These are phyloP conservation scores for Tulasnella calospora DNA, from an alignment of 768 basidiomycete species.

Conservation along the genomic window DNA sequence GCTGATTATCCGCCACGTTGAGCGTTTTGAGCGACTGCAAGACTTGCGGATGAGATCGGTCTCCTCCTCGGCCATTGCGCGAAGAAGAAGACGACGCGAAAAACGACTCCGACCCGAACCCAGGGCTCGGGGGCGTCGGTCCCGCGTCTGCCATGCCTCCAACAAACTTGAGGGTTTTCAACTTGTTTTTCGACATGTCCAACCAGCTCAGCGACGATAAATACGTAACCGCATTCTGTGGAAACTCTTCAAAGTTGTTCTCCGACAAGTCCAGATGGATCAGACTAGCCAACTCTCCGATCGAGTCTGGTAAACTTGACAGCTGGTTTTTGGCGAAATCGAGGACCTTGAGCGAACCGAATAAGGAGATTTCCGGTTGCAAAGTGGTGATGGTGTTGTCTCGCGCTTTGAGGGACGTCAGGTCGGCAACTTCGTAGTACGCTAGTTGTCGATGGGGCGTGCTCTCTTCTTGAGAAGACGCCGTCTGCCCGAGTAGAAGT, in stretches of 20 bases:
- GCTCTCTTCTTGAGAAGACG: constrained; percentile 53
- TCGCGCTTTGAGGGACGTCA: constrained; percentile 69
- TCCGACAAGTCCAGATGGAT: constrained; percentile 68
- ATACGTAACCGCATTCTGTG: constrained; percentile 57
- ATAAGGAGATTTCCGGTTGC: constrained; percentile 76
- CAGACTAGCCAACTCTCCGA: constrained; percentile 63
- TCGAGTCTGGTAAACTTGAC: constrained; percentile 53
- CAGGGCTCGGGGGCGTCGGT: background rate
- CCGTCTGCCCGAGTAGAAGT: constrained; percentile 42
- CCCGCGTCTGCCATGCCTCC: background rate
- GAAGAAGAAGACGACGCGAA: background rate
- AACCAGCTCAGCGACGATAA: constrained; percentile 59
- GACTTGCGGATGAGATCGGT: background rate
- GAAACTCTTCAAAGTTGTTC: constrained; percentile 60
- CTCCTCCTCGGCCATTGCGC: background rate
- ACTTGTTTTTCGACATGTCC: constrained; percentile 62
- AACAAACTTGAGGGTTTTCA: constrained; percentile 35
- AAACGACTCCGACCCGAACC: constrained; percentile 9
- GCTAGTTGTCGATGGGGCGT: constrained; percentile 49
- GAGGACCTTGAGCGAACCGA: constrained; percentile 72
- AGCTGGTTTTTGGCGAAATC: constrained; percentile 77
- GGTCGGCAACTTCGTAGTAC: constrained; percentile 80
- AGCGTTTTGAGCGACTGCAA: constrained; percentile 61
- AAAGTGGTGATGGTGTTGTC: constrained; percentile 75
- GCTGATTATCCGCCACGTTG: constrained; percentile 62